phyloP scores from a whole-genome alignment of 106 monocot genomes.

The Dendrobium huoshanense region DNA sequence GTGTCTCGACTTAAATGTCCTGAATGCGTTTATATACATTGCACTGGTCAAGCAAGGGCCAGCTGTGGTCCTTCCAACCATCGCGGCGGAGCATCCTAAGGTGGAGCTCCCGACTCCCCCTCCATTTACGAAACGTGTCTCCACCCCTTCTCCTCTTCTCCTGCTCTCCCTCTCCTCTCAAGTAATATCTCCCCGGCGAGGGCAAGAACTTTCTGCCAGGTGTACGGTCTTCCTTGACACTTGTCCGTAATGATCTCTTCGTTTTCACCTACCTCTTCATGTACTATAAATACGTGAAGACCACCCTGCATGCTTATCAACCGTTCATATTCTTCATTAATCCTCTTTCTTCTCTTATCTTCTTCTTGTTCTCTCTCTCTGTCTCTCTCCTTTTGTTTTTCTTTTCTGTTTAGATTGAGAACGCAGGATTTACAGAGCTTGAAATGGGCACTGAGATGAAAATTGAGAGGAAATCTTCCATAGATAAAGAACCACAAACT shows the following conservation, averaged over 20 bases:
- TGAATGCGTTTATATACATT: no score
- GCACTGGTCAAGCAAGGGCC: no score
- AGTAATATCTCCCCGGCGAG: background rate
- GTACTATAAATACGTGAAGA: background rate
- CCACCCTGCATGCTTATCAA: background rate
- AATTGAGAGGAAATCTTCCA: constrained; percentile 25
- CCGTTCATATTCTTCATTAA: background rate
- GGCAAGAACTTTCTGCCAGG: background rate
- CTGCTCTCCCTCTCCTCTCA: no score
- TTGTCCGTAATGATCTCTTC: background rate
- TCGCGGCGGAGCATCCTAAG: no score
- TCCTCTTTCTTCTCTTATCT: background rate
- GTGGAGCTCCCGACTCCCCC: no score
- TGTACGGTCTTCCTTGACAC: background rate
- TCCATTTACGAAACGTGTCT: no score
- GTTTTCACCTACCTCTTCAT: background rate
- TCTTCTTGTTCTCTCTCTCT: background rate
- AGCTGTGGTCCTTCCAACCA: no score
- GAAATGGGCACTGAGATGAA: background rate
- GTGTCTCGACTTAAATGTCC: no score
- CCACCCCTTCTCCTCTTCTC: no score
- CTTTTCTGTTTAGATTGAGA: background rate
- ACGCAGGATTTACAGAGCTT: background rate
- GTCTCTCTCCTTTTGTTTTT: background rate
- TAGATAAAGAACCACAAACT: constrained; percentile 42